Base-by-base conservation (phyloP, 2,329 filamentous ascomycete species). In the Akanthomyces uredinophilus region DNA sequence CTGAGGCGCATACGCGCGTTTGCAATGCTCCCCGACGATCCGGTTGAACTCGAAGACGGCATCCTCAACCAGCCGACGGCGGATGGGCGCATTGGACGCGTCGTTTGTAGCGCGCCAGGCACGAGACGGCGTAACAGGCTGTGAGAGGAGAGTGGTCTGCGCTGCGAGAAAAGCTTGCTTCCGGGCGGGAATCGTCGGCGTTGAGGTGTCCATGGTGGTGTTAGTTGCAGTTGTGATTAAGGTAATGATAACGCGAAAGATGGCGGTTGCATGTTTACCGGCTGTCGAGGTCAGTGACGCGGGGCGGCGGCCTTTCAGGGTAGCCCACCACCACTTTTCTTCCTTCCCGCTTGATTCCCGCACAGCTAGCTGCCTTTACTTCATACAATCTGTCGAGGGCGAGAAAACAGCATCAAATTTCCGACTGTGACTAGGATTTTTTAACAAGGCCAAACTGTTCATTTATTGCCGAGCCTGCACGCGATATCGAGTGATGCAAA, bases 1-100 rank as follows among this genome's bases (percentile, higher is more conserved):
- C 67, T 89, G 86, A 0, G 87, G 82, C 18, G 86, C 82, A 71
- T 90, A 90, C 5, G 86, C 85, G 61, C 86, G 81, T 41, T 83
- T 83, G 35, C 81, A 81, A 71, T 92, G 89, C 66, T 88, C 85
- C 66, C 83, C 81, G 16, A 91, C 74, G 18, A 80, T 75, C 64
- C 86, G 82, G 70, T 90, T 89, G 14, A 90, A 77, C 46, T 79
- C 80, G 65, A 78, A 76, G 5, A 88, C 71, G 14, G 79, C 83
- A 64, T 87, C 83, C 66, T 87, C 82, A 61, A 88, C 74, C 22
- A 78, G 73, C 63, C 78, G 79, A 24, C 79, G 76, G 16, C 78
- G 75, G 27, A 86, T 75, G 55, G 69, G 74, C 67, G 70, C 65
- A 56, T 73, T 73, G 39, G 76, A 73, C 68, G 70, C 70, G 66